phyloP scores from a whole-genome alignment of 192 early-diverging fungal genomes.

The Diversispora epigaea region DNA sequence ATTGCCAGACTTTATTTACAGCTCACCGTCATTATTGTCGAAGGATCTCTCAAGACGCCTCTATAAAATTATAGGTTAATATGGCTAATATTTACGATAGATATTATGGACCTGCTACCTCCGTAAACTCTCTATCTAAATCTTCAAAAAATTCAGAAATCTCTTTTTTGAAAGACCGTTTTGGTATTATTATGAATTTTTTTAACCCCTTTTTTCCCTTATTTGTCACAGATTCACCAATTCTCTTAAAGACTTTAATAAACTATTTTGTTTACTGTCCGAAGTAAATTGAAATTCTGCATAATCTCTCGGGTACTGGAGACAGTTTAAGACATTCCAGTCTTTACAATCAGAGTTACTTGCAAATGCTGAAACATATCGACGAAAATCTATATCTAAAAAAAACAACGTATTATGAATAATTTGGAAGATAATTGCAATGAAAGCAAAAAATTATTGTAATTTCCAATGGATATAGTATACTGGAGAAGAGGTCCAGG shows the following conservation, averaged over 20 bases:
- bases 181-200: background rate
- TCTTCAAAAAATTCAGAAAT: constrained; percentile 13
- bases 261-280: constrained; percentile 18
- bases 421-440: background rate
- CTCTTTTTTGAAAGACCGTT: background rate
- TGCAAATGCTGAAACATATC: background rate
- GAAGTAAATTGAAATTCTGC: background rate
- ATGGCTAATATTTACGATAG: background rate
- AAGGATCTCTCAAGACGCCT: background rate
- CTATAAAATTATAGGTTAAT: background rate
- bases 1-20: background rate
- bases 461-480: no score
- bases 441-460: no score
- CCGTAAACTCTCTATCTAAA: background rate
- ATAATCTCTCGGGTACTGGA: background rate
- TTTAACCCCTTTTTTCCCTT: background rate
- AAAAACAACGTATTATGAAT: background rate
- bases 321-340: constrained; percentile 14
- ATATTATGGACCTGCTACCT: background rate
- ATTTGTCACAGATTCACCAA: background rate
- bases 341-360: background rate
- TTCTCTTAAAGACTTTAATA: background rate
- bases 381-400: background rate
- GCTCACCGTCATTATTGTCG: background rate
- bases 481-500: background rate